Base-by-base conservation (phyloP, 2,329 filamentous ascomycete species). In the Penicillium vulpinum region DNA sequence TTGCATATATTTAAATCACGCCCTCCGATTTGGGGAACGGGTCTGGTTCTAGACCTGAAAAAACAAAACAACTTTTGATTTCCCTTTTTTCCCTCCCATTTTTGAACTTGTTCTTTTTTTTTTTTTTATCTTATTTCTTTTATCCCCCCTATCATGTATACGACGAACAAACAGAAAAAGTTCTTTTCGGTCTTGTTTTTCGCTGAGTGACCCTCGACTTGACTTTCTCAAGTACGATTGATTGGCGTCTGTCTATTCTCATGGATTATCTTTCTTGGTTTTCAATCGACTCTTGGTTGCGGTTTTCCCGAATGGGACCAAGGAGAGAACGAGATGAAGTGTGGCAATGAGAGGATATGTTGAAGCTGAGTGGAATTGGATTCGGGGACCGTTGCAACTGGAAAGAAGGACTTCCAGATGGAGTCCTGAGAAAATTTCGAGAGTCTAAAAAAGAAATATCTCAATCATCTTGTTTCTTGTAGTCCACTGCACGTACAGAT, bases 221-320 rank as follows among this genome's bases (percentile, higher is more conserved):
- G 67, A 67, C 63, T 67, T 62, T 62, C 63, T 72, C 66, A 72
- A 67, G 68, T 71, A 70, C 76, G 69, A 75, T 67, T n/a, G 72
- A 74, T 72, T 71, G 74, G 74, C 75, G 74, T 76, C 73, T 75
- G 60, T 52, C 58, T 65, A 58, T 69, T 71, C 67, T 68, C 63
- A 65, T 62, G 65, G 66, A 66, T 72, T 56, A 70, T 70, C 65
- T 72, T 65, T 71, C 65, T 69, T 63, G 59, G 62, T 68, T 64
- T 60, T 62, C 58, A 56, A 66, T 61, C 57, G 62, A 61, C 60
- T 65, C 62, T 64, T 66, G 63, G 62, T 64, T 66, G 64, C 62
- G 63, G 62, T 63, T 65, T 65, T 63, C 58, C 60, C 43, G 61
- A 64, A 65, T 70, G 66, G 66, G 67, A 66, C 64, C 70, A 67